Evolutionary conservation across 768 basidiomycete species (phyloP), one percentile per base, ranked within the genome.

Genomic region (Kwoniella newhampshirensis): DNA sequence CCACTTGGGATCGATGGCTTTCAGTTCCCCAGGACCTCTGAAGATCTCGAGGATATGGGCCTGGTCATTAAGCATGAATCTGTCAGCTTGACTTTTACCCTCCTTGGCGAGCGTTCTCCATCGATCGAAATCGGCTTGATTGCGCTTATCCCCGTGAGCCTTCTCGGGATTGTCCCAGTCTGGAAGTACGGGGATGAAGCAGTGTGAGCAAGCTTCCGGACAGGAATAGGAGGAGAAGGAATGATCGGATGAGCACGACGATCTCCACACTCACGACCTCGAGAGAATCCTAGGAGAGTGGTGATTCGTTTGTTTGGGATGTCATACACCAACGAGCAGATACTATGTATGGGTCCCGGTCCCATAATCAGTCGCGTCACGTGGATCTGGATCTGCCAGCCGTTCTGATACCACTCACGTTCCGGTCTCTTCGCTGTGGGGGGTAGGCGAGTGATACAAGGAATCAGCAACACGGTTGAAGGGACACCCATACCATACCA

Each of bases 41-140:
- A 48, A 47, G 12, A 8, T 45, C 46, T 40, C 54, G 11, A 43
- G n/a, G 4, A 52, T 52, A 36, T 36, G 21, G 4, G 51, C 51
- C 36, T 52, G 51, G 20, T 52, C 51, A 43, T 52, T 52, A 23
- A 54, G 42, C 2, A 54, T 15, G 43, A 54, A 54, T 39, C 53
- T 44, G 28, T 43, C 53, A 12, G 53, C n/a, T 27, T 54, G 53
- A 30, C 39, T 41, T 13, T 45, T 20, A 13, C 53, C 53, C 11
- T 25, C 12, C 17, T 54, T 45, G 18, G 53, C 53, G 15, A 54
- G 43, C 15, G 30, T 43, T 18, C 36, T 9, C 53, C 53, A 54
- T 32, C 53, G 11, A 5, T 44, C 44, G 43, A 54, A 54, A 39
- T 54, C 53, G 20, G 30, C 30, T 8, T 26, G 30, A 36, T 54